Evolutionary conservation across 2,329 filamentous ascomycete genomes (phyloP), one percentile per base, ranked within the genome.

Genomic region (Calonectria pseudoturangicola): DNA sequence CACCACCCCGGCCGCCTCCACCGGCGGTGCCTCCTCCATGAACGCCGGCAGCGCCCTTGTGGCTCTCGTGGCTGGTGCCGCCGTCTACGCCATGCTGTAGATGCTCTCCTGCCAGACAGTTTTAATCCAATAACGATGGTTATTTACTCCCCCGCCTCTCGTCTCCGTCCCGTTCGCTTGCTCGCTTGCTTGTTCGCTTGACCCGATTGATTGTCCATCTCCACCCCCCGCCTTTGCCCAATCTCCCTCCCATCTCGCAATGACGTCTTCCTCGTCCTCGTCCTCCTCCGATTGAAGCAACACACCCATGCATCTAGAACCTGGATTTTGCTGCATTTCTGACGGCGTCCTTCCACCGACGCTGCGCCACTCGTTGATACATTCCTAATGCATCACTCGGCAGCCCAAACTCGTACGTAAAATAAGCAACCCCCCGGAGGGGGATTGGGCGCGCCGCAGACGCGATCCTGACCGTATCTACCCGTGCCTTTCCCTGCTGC

Each of bases 1-100:
- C 54, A 66, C 74, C 54, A 72, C 74, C 56, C 74, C 73, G 27
- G 68, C 75, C 43, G 66, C 74, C 65, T 75, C 76, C 50, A 77
- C 78, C 50, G 76, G 72, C 50, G 78, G 77, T 25, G 77, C 79
- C 28, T 76, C 71, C 21, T 74, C 74, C 41, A 73, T 78, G 73
- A 72, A 79, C 28, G 79, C 81, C 28, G 78, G 76, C 48, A 79
- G 63, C 13, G 77, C 79, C 33, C 66, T 80, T 28, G 65, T 82
- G 21, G 81, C 73, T 28, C 56, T 82, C 39, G 48, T 81, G 54
- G 82, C 79, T 54, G 82, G 81, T 48, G 77, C 79, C 47, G 81
- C 76, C 25, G 81, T 79, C 62, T 80, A 77, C 54, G 73, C 76
- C 58, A 81, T 83, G 48, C 41, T 82, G 51, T 83, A 78, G 65